Evolutionary conservation across 1,139 yeast genomes (phyloP).

Genomic region (Taphrina communis): DNA sequence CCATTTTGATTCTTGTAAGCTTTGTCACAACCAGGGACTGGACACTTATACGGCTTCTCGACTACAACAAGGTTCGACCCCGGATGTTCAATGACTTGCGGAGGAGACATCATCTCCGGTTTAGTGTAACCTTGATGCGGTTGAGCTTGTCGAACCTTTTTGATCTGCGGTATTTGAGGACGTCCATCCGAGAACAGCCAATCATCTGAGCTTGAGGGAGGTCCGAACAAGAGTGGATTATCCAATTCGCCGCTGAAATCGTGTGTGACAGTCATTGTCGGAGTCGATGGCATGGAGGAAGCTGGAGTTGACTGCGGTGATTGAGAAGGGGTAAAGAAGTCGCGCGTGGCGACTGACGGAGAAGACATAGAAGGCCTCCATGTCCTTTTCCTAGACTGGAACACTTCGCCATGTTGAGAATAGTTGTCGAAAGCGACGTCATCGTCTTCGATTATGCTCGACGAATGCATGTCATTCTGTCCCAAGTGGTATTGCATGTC

Average conservation of each 20-base stretch:
- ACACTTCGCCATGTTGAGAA: conserved; percentile 19
- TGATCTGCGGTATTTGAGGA: conserved; percentile 33
- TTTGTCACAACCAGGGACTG: conserved; percentile 97
- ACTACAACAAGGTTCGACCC: conserved; percentile 47
- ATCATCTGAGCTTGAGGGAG: conserved; percentile 42
- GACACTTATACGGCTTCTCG: conserved; percentile 95
- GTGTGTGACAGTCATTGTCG: conserved; percentile 34
- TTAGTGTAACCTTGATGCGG: conserved; percentile 11
- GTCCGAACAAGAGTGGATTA: conserved; percentile 39
- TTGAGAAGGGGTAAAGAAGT: conserved; percentile 41
- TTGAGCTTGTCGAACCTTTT: conserved; percentile 20
- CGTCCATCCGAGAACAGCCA: conserved; percentile 37
- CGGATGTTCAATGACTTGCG: conserved; percentile 49
- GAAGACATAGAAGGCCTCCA: conserved; percentile 36
- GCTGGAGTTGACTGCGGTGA: conserved; percentile 43
- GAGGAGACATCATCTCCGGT: conserved; percentile 47
- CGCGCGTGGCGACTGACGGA: conserved; percentile 42
- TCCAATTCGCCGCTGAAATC: conserved; percentile 35
- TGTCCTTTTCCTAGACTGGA: conserved; percentile 27
- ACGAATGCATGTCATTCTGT: conserved; percentile 3
- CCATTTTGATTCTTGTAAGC: conserved; percentile 98
- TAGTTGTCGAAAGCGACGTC: conserved; percentile 32
- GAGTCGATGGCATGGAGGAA: conserved; percentile 43
- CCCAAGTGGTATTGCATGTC: conserved; percentile 36
- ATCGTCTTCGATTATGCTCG: conserved; percentile 28